A percentile compares a stretch with the other conserved stretches of the same genome.
These are phyloP conservation scores for Pseudogymnoascus sp. DNA, from an alignment of 2,329 filamentous ascomycete species.

Conservation along the genomic window DNA sequence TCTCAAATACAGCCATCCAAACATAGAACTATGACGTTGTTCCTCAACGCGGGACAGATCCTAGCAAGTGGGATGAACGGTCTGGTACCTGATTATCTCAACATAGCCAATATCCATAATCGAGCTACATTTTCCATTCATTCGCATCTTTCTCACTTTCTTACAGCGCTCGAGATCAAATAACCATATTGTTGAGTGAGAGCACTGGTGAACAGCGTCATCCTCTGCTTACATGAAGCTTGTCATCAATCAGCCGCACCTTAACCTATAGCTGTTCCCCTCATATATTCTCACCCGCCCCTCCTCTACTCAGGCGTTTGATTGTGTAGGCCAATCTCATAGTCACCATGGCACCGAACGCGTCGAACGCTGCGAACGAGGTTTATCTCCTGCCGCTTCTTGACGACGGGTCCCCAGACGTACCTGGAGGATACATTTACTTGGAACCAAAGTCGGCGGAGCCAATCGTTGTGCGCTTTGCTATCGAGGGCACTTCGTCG, in stretches of 20 bases:
- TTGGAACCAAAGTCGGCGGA: slow-evolving; percentile 65
- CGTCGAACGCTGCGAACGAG: slow-evolving; percentile 57
- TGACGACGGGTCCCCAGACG: slow-evolving; percentile 84
- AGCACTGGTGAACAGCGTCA: background rate
- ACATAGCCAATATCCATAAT: slow-evolving; percentile 2
- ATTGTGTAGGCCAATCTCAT: background rate
- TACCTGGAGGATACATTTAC: slow-evolving; percentile 86
- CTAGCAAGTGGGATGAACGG: background rate
- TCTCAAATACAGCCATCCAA: background rate
- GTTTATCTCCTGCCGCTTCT: slow-evolving; percentile 86
- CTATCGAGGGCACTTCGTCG: slow-evolving; percentile 89
- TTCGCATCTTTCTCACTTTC: background rate
- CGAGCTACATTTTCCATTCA: background rate
- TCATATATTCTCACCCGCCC: background rate
- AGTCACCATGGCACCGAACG: slow-evolving; percentile 47
- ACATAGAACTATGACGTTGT: slow-evolving; percentile 5
- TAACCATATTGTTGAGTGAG: background rate
- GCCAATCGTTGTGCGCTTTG: slow-evolving; percentile 77
- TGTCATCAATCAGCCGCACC: slow-evolving; percentile 4
- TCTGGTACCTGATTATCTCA: slow-evolving; percentile 3
- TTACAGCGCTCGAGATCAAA: background rate
- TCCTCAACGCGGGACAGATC: slow-evolving; percentile 6
- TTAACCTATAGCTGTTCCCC: background rate
- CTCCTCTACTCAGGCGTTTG: background rate
- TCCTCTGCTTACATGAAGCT: slow-evolving; percentile 3